A percentile compares a stretch with the other conserved stretches of the same genome.
These are phyloP conservation scores for Acer yangbiense DNA, from an alignment of 345 rosid genomes.

Conservation along the genomic window DNA sequence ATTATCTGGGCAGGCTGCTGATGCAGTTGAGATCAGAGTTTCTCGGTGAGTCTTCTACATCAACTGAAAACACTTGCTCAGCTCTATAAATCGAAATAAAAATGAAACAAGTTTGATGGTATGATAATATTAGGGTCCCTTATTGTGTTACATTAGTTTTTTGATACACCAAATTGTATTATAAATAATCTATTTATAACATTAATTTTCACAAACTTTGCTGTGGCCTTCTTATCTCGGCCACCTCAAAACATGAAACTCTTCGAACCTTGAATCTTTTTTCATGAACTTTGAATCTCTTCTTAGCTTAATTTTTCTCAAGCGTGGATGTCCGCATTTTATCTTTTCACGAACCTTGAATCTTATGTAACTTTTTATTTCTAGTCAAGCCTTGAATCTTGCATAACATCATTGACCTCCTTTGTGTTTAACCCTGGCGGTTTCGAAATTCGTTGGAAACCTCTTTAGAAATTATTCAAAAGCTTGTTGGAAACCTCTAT, in stretches of 20 bases:
- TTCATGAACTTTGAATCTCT: no score
- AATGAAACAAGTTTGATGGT: background rate
- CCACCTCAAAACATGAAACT: background rate
- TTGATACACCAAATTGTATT: background rate
- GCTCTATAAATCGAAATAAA: constrained; percentile 22
- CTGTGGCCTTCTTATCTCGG: background rate
- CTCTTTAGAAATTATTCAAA: no score
- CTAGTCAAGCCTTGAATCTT: background rate
- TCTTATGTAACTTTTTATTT: background rate
- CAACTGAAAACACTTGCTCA: constrained; percentile 40
- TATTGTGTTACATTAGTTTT: background rate
- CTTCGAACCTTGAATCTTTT: no score
- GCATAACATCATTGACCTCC: background rate
- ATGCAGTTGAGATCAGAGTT: constrained; percentile 89
- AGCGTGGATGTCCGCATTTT: no score
- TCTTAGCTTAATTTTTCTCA: no score
- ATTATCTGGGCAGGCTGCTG: constrained; percentile 83
- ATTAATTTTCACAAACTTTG: background rate
- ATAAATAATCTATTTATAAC: background rate
- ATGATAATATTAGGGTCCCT: background rate
- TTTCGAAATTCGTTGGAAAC: background rate
- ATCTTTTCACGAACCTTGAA: no score
- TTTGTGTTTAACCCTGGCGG: background rate
- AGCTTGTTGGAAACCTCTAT: background rate
- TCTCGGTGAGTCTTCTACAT: constrained; percentile 56